phyloP scores from a whole-genome alignment of 352 stramenopile genomes.

The Pythium insidiosum region DNA sequence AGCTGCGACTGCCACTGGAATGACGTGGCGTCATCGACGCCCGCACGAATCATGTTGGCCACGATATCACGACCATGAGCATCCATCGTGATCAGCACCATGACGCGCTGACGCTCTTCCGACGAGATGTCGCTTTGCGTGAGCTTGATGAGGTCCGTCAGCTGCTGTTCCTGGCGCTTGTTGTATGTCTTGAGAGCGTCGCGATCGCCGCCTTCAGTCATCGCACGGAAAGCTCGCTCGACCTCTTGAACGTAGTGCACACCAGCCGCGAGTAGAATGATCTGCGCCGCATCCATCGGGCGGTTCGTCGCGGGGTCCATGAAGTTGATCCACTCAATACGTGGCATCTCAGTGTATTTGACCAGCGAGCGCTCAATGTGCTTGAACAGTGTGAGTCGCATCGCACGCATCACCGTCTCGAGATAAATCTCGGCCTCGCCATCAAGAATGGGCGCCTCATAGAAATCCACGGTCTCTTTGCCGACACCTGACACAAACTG shows the following conservation, averaged over 20 bases:
- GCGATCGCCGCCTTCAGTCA: slow-evolving; percentile 66
- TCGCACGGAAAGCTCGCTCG: slow-evolving; percentile 71
- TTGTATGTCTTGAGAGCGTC: slow-evolving; percentile 89
- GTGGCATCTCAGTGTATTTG: slow-evolving; percentile 86
- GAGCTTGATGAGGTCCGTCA: slow-evolving; percentile 91
- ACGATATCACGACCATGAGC: slow-evolving; percentile 93
- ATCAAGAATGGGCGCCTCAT: slow-evolving; percentile 87
- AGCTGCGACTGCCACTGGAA: slow-evolving; percentile 96
- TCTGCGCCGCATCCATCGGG: slow-evolving; percentile 92
- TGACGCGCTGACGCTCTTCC: slow-evolving; percentile 90
- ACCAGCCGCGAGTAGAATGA: slow-evolving; percentile 89
- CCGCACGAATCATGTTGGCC: slow-evolving; percentile 91
- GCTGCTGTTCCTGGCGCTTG: slow-evolving; percentile 88
- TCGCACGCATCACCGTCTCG: slow-evolving; percentile 91
- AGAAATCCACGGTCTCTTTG: slow-evolving; percentile 91
- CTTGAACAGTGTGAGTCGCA: slow-evolving; percentile 92
- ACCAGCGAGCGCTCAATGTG: slow-evolving; percentile 91
- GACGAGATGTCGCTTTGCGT: slow-evolving; percentile 90
- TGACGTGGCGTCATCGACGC: slow-evolving; percentile 69
- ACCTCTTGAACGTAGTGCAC: slow-evolving; percentile 93
- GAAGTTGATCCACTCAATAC: slow-evolving; percentile 95
- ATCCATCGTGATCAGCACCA: slow-evolving; percentile 96
- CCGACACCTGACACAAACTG: slow-evolving; percentile 92
- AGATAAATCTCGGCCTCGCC: slow-evolving; percentile 98
- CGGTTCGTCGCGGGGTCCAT: slow-evolving; percentile 78